Evolutionary conservation across 2,329 filamentous ascomycete species (phyloP).

Genomic region (Exophiala dermatitidis): DNA sequence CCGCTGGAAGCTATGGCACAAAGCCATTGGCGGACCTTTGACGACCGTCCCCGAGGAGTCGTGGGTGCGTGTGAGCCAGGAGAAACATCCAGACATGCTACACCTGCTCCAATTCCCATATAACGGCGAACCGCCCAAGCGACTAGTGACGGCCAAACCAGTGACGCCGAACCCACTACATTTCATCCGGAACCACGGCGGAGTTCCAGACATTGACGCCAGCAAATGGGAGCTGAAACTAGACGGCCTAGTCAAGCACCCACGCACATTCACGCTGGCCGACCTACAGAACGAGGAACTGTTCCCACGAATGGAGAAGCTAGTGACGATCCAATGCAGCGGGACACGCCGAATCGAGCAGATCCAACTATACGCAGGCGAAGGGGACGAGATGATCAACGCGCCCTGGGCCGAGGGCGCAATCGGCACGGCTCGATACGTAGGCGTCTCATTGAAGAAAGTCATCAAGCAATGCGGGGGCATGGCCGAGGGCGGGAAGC

Average conservation of each 20-base stretch:
- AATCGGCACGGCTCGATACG: constrained; percentile 58
- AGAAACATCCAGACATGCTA: constrained; percentile 55
- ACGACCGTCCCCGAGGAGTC: constrained; percentile 49
- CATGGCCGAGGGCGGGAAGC: constrained; percentile 47
- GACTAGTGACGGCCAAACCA: constrained; percentile 47
- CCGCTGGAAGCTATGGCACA: constrained; percentile 54
- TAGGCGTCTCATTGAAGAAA: constrained; percentile 60
- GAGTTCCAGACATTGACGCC: constrained; percentile 58
- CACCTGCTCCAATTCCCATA: constrained; percentile 58
- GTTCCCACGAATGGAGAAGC: constrained; percentile 55
- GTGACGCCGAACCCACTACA: constrained; percentile 58
- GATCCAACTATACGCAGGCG: constrained; percentile 57
- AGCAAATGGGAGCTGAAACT: constrained; percentile 49
- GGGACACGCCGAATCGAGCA: constrained; percentile 65
- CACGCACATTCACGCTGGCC: constrained; percentile 49
- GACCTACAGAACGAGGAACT: constrained; percentile 54
- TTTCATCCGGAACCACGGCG: constrained; percentile 66
- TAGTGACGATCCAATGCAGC: constrained; percentile 59
- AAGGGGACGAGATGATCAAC: constrained; percentile 55
- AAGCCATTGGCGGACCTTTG: constrained; percentile 45
- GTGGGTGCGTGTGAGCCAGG: constrained; percentile 49
- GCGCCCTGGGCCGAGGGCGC: constrained; percentile 57
- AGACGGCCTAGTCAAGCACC: constrained; percentile 55
- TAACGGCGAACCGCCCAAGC: constrained; percentile 56
- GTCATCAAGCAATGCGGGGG: constrained; percentile 65